Percentiles rank a stretch among this genome's conserved stretches.
phyloP scores from a whole-genome alignment of 1,139 yeast species.

The Saccharomyces hybrid region DNA sequence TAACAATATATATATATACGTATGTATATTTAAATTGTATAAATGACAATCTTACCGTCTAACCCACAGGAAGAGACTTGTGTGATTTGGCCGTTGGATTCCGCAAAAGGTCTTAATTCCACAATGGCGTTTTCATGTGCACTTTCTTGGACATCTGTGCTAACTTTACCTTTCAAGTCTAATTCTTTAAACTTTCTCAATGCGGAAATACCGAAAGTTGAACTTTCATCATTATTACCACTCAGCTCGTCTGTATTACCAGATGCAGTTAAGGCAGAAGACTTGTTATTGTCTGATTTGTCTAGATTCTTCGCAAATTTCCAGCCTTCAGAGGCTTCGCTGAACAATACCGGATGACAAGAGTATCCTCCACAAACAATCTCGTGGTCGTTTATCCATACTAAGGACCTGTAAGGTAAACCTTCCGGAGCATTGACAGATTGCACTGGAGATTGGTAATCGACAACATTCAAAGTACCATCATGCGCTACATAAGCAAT shows the following conservation, averaged over 20 bases:
- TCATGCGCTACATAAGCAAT: constrained; percentile 78
- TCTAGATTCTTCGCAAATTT: constrained; percentile 56
- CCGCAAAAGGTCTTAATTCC: constrained; percentile 43
- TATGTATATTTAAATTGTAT: constrained; percentile 13
- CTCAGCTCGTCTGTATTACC: constrained; percentile 37
- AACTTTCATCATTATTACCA: constrained; percentile 51
- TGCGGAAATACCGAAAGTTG: constrained; percentile 65
- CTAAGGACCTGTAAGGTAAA: constrained; percentile 72
- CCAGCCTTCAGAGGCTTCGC: constrained; percentile 69
- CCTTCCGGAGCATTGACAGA: constrained; percentile 65
- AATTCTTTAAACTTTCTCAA: constrained; percentile 91
- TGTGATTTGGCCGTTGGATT: constrained; percentile 38
- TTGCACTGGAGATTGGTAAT: constrained; percentile 42
- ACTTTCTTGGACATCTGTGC: constrained; percentile 49
- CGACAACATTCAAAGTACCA: constrained; percentile 63
- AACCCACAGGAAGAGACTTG: constrained; percentile 69
- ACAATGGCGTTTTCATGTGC: constrained; percentile 90
- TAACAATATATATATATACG: constrained; percentile 1
- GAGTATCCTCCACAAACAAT: constrained; percentile 88
- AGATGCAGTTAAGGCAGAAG: constrained; percentile 27
- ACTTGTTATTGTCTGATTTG: constrained; percentile 31
- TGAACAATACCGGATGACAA: constrained; percentile 81
- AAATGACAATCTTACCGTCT: constrained; percentile 86
- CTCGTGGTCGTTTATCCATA: constrained; percentile 58
- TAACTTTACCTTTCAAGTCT: constrained; percentile 84